These are phyloP conservation scores for Lecanicillium sp. DNA, from an alignment of 2,329 filamentous ascomycete genomes.

Conservation along the genomic window DNA sequence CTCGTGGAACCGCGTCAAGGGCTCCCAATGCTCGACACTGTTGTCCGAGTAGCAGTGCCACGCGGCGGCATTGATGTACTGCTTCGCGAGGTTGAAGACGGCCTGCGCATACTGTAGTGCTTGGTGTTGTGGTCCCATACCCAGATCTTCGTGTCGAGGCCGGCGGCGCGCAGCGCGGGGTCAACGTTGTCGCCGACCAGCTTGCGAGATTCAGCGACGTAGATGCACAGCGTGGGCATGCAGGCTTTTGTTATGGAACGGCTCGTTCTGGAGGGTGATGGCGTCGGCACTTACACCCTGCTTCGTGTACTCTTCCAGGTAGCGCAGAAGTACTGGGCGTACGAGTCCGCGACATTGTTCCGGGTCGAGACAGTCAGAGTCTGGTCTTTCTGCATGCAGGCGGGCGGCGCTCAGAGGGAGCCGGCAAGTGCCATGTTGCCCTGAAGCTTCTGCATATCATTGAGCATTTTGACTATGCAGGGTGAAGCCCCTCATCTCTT, in stretches of 20 bases:
- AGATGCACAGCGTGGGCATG: conserved; percentile 35
- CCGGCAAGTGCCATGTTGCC: conserved; percentile 32
- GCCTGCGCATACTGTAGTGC: conserved; percentile 33
- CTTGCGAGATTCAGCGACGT: conserved; percentile 30
- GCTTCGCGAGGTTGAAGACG: conserved; percentile 28
- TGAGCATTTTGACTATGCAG: conserved; percentile 34
- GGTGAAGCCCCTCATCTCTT: conserved; percentile 21
- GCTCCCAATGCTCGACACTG: conserved; percentile 27
- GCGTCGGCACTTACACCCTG: conserved; percentile 32
- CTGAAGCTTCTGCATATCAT: conserved; percentile 29
- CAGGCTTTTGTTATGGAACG: conserved; percentile 33
- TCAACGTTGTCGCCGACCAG: conserved; percentile 34
- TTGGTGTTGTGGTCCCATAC: conserved; percentile 35
- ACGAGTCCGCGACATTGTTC: conserved; percentile 31
- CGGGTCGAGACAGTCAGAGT: conserved; percentile 28
- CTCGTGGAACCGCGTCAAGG: conserved; percentile 34
- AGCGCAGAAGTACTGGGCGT: conserved; percentile 36
- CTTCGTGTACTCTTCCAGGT: conserved; percentile 33
- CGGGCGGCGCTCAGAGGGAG: conserved; percentile 34
- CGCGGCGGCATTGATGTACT: conserved; percentile 29
- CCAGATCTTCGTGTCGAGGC: conserved; percentile 40
- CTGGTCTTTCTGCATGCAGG: conserved; percentile 37
- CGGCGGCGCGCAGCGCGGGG: conserved; percentile 32
- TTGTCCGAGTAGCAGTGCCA: conserved; percentile 37
- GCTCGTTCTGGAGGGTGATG: conserved; percentile 41